Percentiles rank a stretch among this genome's conserved stretches.
Conservation (phyloP, 805 yeast species). For the Yarrowia sp. region DNA sequence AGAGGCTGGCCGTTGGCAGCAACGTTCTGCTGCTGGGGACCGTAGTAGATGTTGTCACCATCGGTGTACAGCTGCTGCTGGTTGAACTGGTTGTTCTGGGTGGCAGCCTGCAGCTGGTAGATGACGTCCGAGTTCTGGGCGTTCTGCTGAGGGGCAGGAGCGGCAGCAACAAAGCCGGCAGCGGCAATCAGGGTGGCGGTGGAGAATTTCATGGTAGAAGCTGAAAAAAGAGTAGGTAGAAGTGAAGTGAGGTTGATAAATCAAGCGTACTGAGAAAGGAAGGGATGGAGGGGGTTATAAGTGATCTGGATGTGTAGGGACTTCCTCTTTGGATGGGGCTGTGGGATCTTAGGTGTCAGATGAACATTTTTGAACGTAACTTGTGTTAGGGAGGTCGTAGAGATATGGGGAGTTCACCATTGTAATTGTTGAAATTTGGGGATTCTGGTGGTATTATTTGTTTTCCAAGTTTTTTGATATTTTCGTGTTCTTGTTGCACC, state of each 20-base stretch:
- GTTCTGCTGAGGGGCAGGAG: conserved; percentile 1
- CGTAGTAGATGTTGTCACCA: conserved; percentile 12
- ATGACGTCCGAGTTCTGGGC: not conserved
- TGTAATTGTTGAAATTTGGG: too few species aligned
- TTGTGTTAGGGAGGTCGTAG: too few species aligned
- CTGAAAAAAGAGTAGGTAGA: not conserved
- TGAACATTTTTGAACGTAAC: too few species aligned
- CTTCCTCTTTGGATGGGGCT: too few species aligned
- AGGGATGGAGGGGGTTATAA: not conserved
- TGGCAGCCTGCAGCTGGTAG: conserved; percentile 23
- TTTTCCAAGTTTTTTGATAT: too few species aligned
- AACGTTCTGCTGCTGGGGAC: not conserved
- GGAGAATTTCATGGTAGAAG: conserved; percentile 17
- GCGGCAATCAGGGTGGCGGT: not conserved
- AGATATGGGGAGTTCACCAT: too few species aligned
- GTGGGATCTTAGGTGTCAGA: too few species aligned
- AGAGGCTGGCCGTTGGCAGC: not conserved
- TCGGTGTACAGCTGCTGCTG: conserved; percentile 23
- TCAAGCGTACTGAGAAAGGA: not conserved
- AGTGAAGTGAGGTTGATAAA: not conserved
- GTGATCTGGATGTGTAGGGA: too few species aligned
- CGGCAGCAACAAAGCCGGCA: not conserved
- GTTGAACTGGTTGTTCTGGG: not conserved
- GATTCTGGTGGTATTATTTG: too few species aligned
- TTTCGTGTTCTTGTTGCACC: too few species aligned